Conservation (phyloP, 441 rosid genomes). For the Syzygium malaccense region DNA sequence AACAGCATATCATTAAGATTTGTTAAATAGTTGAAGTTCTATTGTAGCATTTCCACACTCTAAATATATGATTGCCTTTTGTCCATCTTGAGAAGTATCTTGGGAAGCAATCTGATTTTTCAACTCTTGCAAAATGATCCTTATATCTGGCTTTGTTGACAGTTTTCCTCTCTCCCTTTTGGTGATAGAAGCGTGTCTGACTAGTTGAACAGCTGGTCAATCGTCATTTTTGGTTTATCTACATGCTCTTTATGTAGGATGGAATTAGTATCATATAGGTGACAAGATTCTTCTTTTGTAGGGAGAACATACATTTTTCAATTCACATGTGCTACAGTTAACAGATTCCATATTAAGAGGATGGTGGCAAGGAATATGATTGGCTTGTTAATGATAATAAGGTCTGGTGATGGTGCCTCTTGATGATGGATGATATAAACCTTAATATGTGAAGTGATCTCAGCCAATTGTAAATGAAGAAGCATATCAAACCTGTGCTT, state of each 20-base stretch:
- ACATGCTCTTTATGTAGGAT: neutral
- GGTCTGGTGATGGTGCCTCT: neutral
- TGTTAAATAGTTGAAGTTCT: neutral
- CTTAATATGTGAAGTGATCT: neutral
- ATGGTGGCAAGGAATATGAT: neutral
- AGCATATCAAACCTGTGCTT: neutral
- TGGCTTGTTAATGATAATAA: neutral
- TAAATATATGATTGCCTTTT: neutral
- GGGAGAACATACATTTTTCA: neutral
- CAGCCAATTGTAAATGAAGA: neutral
- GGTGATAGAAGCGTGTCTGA: neutral
- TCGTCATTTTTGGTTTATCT: neutral
- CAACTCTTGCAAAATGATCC: neutral
- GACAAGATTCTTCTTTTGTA: neutral
- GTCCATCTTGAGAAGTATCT: neutral
- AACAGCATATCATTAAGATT: neutral
- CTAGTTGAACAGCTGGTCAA: neutral
- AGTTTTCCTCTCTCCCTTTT: neutral
- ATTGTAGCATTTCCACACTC: neutral
- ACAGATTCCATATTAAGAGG: neutral
- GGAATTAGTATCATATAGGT: neutral
- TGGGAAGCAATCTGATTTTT: neutral
- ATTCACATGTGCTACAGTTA: neutral
- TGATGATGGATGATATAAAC: neutral
- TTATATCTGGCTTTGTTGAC: neutral